Evolutionary conservation across 768 basidiomycete species (phyloP).

Genomic region (Xerocomellus amylosporus): DNA sequence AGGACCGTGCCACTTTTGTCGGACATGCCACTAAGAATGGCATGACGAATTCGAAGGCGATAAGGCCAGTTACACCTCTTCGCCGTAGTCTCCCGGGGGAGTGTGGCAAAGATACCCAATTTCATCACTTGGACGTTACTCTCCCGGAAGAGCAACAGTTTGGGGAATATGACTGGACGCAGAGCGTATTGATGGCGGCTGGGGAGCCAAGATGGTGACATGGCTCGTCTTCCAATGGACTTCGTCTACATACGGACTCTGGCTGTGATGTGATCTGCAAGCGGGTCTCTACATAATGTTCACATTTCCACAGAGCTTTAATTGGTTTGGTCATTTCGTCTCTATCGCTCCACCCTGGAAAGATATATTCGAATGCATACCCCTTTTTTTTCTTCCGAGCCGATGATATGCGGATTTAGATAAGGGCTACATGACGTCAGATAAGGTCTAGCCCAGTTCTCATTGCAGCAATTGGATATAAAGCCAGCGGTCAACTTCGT

Average conservation of each 20-base stretch:
- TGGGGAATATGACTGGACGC: constrained; percentile 66
- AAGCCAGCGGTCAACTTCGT: constrained; percentile 1
- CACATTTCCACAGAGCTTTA: constrained; percentile 12
- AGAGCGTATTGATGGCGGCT: constrained; percentile 70
- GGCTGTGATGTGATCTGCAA: constrained; percentile 28
- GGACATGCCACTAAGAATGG: constrained; percentile 13
- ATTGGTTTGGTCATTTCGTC: constrained; percentile 16
- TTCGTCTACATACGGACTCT: constrained; percentile 20
- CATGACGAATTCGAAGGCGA: constrained; percentile 17
- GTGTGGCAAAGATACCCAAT: constrained; percentile 19
- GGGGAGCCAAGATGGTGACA: constrained; percentile 42
- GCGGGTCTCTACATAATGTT: constrained; percentile 27
- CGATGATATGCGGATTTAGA: constrained; percentile 7
- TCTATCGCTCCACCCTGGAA: constrained; percentile 8
- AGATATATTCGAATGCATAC: constrained; percentile 25
- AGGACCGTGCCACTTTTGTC: constrained; percentile 14
- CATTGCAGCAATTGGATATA: constrained; percentile 2
- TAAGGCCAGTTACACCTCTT: constrained; percentile 2
- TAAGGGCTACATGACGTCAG: constrained; percentile 23
- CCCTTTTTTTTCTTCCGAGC: constrained; percentile 8
- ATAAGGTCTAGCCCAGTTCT: constrained; percentile 2
- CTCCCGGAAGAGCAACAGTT: constrained; percentile 38
- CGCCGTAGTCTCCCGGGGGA: constrained; percentile 20
- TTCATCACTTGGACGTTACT: constrained; percentile 27
- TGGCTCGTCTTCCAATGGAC: constrained; percentile 8